A percentile compares a stretch with the other conserved stretches of the same genome.
phyloP scores from a whole-genome alignment of 177 flowering plant genomes.

The Vitis hybrid region DNA sequence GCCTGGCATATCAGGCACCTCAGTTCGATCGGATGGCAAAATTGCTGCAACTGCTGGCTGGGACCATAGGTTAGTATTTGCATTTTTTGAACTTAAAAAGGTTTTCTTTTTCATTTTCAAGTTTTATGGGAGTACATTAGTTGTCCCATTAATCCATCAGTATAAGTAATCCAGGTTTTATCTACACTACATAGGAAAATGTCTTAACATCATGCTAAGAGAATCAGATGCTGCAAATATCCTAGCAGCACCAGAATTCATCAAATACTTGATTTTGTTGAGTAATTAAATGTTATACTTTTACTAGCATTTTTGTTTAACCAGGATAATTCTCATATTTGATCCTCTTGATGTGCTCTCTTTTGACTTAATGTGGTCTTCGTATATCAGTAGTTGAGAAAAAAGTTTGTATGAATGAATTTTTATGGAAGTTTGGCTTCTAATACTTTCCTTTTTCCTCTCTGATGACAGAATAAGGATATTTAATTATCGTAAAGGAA shows the following conservation, averaged over 20 bases:
- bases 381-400: too few relatives aligned
- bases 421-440: neutral
- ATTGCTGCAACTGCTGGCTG: slow-evolving; percentile 95
- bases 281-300: too few relatives aligned
- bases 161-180: too few relatives aligned
- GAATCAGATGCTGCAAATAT: too few relatives aligned
- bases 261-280: too few relatives aligned
- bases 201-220: too few relatives aligned
- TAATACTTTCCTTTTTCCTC: neutral
- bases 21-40: slow-evolving; percentile 75
- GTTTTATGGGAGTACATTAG: neutral
- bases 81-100: neutral
- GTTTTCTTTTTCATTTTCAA: neutral
- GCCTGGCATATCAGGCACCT: slow-evolving; percentile 67
- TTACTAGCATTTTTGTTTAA: too few relatives aligned
- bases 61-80: slow-evolving; percentile 74
- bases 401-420: neutral
- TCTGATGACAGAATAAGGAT: slow-evolving; percentile 58
- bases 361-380: too few relatives aligned
- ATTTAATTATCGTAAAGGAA: slow-evolving; percentile 80
- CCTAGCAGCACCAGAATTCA: too few relatives aligned
- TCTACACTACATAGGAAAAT: too few relatives aligned
- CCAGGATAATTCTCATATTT: too few relatives aligned
- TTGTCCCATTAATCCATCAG: neutral
- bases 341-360: too few relatives aligned